Base-by-base conservation (phyloP, 2,329 filamentous ascomycete species). In the Albifimbria verrucaria region DNA sequence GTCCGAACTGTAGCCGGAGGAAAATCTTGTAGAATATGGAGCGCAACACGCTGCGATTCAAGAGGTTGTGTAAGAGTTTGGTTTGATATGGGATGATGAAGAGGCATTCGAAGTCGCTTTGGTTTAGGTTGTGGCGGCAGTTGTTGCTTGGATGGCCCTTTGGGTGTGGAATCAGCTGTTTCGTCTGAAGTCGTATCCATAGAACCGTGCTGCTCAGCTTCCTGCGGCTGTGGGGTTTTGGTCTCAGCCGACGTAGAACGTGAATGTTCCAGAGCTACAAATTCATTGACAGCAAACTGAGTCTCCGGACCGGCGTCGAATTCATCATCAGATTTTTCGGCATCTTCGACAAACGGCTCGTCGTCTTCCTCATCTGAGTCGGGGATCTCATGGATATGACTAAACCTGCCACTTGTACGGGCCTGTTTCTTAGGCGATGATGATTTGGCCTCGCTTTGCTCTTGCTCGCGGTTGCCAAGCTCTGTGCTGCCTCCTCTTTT, bases 31-130 rank as follows among this genome's bases (percentile, higher is more conserved):
- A 83, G 73, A 4, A 76, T 67, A 20, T 78, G 70, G 4, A 78
- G 66, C 1, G 79, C 73, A 1, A 85, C 73, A 3, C 81, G 76
- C 57, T 85, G 81, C 9, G 71, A 73, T 52, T 73, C 70, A 26
- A 67, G 52, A 9, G 63, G 64, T 25, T 70, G 65, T 9, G 67
- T 69, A 25, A 66, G 65, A n/a, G 58, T 61, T 2, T 57, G 47
- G 28, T 46, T 58, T 15, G 52, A 47, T 6, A 54, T 23, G 20
- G 62, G 56, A 20, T 61, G 58, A 26, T 62, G 60, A 7, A 69
- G 52, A 3, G 69, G 69, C 41, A 59, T 62, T 45, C 68, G 69
- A 26, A 59, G 54, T 26, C 53, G 56, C 24, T 50, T 45, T 32
- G 47, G 21, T 36, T 26, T 46, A 12, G 48, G 46, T 43, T 20